Evolutionary conservation across 805 yeast genomes (phyloP), one percentile per base, ranked within the genome.

Genomic region (Citeromyces nyonsensis): DNA sequence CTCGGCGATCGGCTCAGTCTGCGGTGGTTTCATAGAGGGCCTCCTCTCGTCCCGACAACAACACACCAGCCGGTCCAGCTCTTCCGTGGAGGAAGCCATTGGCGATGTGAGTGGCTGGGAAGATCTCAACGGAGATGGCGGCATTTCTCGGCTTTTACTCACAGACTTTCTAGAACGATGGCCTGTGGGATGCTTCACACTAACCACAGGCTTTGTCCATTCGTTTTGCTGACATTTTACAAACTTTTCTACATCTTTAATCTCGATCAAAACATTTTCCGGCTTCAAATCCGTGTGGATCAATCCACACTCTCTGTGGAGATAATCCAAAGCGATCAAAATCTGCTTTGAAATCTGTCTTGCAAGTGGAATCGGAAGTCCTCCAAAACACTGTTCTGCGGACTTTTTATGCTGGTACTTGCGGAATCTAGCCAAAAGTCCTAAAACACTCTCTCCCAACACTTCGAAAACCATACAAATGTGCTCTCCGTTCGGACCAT

Each of bases 261-360:
- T 65, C 39, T 67, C 72, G 28, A 69, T 59, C 28, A 69, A 49
- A 3, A 73, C 66, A 51, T 80, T 80, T 44, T 78, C 86, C 2
- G 86, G 85, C 49, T 79, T 79, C 32, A 79, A 59, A 47, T 78
- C 86, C 9, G 86, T 70, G 51, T 79, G 88, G 27, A 76, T 73
- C 8, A 75, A 57, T 3, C 80, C 80, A 48, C 82, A 73, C 42
- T 55, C 61, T 28, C 67, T 40, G 47, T 74, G 82, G 40, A 73
- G 52, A 43, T 65, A 71, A 47, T 73, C 76, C 36, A 73, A 45
- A 1, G 75, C 72, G 27, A 63, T 38, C 25, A 73, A 52, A 26
- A 73, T 44, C 46, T 74, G 81, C 38, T 61, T 67, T 7, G 73
- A 55, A 25, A 74, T 69, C 41, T 63, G 72, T 46, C 69, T 67